Conservation (phyloP, 371 early-diverging fungal species). For the Chytridium lagenaria region DNA sequence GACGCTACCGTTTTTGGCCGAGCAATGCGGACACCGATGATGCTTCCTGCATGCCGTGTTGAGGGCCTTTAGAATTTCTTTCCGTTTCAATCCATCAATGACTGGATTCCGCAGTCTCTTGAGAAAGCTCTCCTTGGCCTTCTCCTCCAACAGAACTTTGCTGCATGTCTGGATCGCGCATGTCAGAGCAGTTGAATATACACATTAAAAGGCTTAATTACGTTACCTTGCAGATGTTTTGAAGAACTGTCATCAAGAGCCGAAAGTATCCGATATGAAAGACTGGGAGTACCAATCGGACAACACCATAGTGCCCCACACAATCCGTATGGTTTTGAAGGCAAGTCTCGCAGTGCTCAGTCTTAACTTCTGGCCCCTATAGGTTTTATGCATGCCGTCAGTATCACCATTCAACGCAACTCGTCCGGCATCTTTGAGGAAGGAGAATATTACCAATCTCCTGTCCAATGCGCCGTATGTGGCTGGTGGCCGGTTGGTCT, state of each 20-base stretch:
- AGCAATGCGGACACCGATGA: conserved; percentile 87
- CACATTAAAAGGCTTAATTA: background rate
- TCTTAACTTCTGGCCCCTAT: conserved; percentile 90
- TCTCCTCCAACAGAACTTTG: conserved; percentile 86
- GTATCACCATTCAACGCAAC: background rate
- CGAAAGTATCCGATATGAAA: conserved; percentile 99
- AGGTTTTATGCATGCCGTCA: background rate
- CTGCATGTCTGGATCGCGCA: conserved; percentile 71
- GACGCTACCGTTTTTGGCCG: conserved; percentile 83
- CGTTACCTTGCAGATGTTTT: conserved; percentile 95
- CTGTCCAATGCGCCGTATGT: conserved; percentile 90
- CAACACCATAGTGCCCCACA: conserved; percentile 98
- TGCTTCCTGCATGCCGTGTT: conserved; percentile 91
- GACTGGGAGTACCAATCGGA: conserved; percentile 94
- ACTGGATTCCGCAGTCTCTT: conserved; percentile 75
- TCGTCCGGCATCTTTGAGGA: too few relatives aligned
- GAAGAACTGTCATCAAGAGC: conserved; percentile 86
- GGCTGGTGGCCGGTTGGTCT: conserved; percentile 75
- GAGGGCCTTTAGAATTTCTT: conserved; percentile 81
- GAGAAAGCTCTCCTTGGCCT: conserved; percentile 74
- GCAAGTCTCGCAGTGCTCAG: conserved; percentile 90
- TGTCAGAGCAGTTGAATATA: background rate
- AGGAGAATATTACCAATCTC: conserved; percentile 83
- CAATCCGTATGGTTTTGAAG: conserved; percentile 89
- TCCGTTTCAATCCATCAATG: conserved; percentile 81